Percentiles rank a stretch among this genome's conserved stretches.
Conservation (phyloP, 495 filamentous ascomycete species). For the Aspergillus asperescens region DNA sequence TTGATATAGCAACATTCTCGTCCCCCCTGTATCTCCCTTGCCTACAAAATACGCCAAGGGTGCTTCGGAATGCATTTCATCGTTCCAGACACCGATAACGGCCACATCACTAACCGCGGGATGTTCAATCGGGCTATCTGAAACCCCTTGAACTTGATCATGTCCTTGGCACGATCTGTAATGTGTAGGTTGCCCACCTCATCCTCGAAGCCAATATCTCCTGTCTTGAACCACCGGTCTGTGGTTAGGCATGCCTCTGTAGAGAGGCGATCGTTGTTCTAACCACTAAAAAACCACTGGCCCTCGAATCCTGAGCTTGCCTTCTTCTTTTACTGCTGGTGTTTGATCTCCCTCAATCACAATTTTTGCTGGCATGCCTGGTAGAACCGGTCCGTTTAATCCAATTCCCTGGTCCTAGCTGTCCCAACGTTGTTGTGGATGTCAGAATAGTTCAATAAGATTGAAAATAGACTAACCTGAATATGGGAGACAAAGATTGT, state of each 20-base stretch:
- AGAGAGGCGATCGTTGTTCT: slow-evolving; percentile 38
- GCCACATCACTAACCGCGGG: slow-evolving; percentile 23
- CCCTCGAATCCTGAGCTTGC: slow-evolving; percentile 49
- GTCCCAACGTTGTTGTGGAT: slow-evolving; percentile 4
- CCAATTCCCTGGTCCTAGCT: slow-evolving; percentile 1
- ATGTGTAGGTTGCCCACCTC: slow-evolving; percentile 27
- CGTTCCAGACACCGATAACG: slow-evolving; percentile 46
- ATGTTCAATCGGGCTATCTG: slow-evolving; percentile 25
- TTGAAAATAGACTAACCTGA: slow-evolving; percentile 21
- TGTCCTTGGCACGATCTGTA: slow-evolving; percentile 34
- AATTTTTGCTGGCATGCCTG: slow-evolving; percentile 2
- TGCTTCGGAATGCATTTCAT: slow-evolving; percentile 60
- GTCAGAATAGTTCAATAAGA: background rate
- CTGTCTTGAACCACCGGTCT: slow-evolving; percentile 49
- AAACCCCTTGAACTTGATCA: slow-evolving; percentile 39
- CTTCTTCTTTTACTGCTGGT: background rate
- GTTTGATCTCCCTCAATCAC: background rate
- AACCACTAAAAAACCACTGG: slow-evolving; percentile 60
- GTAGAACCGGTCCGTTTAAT: slow-evolving; percentile 24
- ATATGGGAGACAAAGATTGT: slow-evolving; percentile 49
- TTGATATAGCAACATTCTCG: slow-evolving; percentile 46
- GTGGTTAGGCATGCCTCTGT: slow-evolving; percentile 36
- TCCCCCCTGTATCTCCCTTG: slow-evolving; percentile 26
- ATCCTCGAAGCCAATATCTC: slow-evolving; percentile 50
- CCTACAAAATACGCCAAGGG: slow-evolving; percentile 67